Evolutionary conservation across 2,329 filamentous ascomycete genomes (phyloP).

Genomic region (Colletotrichum musicola): DNA sequence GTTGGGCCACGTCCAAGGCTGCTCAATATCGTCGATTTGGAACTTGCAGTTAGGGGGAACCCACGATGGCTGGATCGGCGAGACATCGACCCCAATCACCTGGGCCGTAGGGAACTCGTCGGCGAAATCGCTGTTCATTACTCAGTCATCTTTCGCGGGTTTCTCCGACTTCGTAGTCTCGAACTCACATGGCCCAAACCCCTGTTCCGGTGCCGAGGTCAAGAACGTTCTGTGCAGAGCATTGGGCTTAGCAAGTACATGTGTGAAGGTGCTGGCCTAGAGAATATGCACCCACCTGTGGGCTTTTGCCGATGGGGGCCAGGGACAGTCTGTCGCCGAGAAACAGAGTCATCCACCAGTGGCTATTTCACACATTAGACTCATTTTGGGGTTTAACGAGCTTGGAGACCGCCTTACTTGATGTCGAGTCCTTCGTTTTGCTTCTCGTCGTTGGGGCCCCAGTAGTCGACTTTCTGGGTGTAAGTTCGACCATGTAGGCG

Average conservation of each 20-base stretch:
- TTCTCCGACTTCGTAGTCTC: background rate
- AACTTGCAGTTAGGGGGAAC: slow-evolving; percentile 51
- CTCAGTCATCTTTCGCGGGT: slow-evolving; percentile 1
- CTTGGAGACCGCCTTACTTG: background rate
- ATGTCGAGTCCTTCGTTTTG: slow-evolving; percentile 39
- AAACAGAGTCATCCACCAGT: too few species aligned
- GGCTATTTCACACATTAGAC: too few species aligned
- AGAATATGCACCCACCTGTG: too few species aligned
- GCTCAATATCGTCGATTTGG: slow-evolving; percentile 50
- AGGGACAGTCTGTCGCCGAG: too few species aligned
- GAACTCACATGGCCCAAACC: slow-evolving; percentile 56
- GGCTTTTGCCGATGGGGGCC: too few species aligned
- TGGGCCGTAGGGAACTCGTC: slow-evolving; percentile 57
- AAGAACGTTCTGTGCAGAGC: slow-evolving; percentile 49
- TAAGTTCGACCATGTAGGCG: slow-evolving; percentile 48
- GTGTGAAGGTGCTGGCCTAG: too few species aligned
- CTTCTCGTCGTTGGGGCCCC: slow-evolving; percentile 40
- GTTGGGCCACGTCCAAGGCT: slow-evolving; percentile 56
- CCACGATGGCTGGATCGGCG: slow-evolving; percentile 59
- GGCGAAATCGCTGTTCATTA: slow-evolving; percentile 58
- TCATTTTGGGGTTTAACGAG: too few species aligned
- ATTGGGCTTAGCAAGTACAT: too few species aligned
- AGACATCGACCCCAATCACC: slow-evolving; percentile 66
- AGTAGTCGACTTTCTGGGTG: slow-evolving; percentile 44
- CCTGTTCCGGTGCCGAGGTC: slow-evolving; percentile 59